Conservation (phyloP, 2,329 filamentous ascomycete species). For the Aspergillus fructus region DNA sequence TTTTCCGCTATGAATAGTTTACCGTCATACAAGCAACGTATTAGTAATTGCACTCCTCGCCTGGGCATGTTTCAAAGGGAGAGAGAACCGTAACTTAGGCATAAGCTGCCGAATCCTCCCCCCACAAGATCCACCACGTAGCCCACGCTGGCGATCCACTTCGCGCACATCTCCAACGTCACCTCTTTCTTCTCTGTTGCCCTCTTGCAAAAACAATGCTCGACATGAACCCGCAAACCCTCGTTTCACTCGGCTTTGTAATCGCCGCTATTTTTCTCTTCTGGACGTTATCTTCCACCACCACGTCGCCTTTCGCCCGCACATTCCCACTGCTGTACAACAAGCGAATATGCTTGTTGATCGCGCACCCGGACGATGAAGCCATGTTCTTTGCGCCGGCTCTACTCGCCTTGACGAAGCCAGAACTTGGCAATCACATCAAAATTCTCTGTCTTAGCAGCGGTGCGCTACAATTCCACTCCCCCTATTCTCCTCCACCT, state of each 20-base stretch:
- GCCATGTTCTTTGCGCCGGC: conserved; percentile 99
- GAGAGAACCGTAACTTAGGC: too few species aligned
- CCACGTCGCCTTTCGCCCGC: conserved; percentile 38
- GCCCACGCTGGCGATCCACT: not conserved
- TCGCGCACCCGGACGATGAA: conserved; percentile 97
- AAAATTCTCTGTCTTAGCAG: conserved; percentile 92
- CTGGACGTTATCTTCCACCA: conserved; percentile 43
- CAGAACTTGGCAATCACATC: conserved; percentile 80
- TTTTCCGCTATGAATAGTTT: too few species aligned
- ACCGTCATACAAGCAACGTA: too few species aligned
- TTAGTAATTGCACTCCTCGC: too few species aligned
- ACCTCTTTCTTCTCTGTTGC: not conserved
- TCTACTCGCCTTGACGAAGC: conserved; percentile 76
- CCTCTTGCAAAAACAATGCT: not conserved
- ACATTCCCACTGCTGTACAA: conserved; percentile 64
- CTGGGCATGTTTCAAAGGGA: too few species aligned
- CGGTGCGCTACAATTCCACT: conserved; percentile 49
- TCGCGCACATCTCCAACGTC: conserved; percentile 1
- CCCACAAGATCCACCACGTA: not conserved
- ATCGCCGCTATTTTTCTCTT: conserved; percentile 45
- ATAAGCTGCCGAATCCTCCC: not conserved
- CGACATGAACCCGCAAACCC: conserved; percentile 19
- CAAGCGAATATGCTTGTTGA: conserved; percentile 87
- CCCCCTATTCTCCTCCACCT: not conserved
- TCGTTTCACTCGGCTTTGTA: conserved; percentile 32